These are phyloP conservation scores for Sphagnum magellanicum DNA, from an alignment of 228 moss, liverwort and hornwort genomes.

Conservation along the genomic window DNA sequence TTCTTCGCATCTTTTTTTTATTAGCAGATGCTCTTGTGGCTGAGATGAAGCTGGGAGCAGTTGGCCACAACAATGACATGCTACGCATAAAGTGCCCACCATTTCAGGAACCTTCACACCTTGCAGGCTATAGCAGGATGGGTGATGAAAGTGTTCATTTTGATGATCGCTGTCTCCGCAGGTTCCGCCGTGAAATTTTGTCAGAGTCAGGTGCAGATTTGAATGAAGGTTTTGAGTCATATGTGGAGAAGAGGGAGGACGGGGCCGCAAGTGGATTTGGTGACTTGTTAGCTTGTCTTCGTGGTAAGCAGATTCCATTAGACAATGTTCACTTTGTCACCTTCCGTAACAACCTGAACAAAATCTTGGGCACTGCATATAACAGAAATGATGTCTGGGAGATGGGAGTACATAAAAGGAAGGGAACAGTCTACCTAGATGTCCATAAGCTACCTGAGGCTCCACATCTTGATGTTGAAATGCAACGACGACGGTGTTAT, in stretches of 20 bases:
- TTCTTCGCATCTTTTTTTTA: not conserved
- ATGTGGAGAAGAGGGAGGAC: conserved; percentile 85
- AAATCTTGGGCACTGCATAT: conserved; percentile 96
- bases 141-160: conserved; percentile 66
- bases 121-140: conserved; percentile 81
- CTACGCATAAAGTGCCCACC: conserved; percentile 80
- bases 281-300: conserved; percentile 81
- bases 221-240: conserved; percentile 88
- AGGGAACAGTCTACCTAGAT: conserved; percentile 77
- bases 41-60: conserved; percentile 90
- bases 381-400: conserved; percentile 86
- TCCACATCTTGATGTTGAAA: conserved; percentile 63
- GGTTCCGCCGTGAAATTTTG: conserved; percentile 71
- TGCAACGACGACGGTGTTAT: conserved; percentile 79
- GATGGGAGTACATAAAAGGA: conserved; percentile 95
- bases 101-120: conserved; percentile 88
- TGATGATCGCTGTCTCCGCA: conserved; percentile 82
- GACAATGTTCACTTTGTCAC: conserved; percentile 98
- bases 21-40: conserved; percentile 75
- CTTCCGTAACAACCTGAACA: conserved; percentile 97
- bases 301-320: conserved; percentile 76
- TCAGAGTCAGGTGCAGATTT: conserved; percentile 66
- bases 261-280: conserved; percentile 73
- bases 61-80: conserved; percentile 85
- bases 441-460: conserved; percentile 76